A percentile compares a stretch with the other conserved stretches of the same genome.
phyloP scores from a whole-genome alignment of 768 basidiomycete species.

The Russula brevipes region DNA sequence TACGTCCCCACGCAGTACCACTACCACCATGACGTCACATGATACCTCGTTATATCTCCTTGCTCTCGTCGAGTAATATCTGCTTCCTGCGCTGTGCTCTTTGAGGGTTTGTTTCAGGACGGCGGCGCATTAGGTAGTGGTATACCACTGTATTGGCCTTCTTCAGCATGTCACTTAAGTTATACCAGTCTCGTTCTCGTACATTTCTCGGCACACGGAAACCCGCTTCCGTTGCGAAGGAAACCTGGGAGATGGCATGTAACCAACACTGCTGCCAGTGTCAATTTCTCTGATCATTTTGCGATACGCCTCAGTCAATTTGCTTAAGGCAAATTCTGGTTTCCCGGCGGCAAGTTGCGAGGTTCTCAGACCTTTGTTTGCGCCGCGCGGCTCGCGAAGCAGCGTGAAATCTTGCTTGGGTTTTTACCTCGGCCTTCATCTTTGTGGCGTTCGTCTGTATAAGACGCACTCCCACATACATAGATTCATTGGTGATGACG shows the following conservation, averaged over 20 bases:
- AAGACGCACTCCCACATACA: too few species aligned
- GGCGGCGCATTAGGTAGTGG: not conserved
- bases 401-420: too few species aligned
- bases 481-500: too few species aligned
- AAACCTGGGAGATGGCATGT: not conserved
- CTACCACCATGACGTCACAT: not conserved
- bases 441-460: too few species aligned
- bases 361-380: too few species aligned
- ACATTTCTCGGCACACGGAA: not conserved
- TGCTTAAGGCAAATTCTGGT: too few species aligned
- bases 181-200: not conserved
- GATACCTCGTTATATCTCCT: not conserved
- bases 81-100: not conserved
- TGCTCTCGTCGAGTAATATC: not conserved
- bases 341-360: too few species aligned
- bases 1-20: not conserved
- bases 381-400: too few species aligned
- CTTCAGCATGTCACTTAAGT: not conserved
- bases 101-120: not conserved
- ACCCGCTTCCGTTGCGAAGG: not conserved
- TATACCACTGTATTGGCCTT: not conserved
- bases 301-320: too few species aligned
- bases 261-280: not conserved
- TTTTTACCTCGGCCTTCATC: too few species aligned
- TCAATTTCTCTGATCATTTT: not conserved